phyloP scores from a whole-genome alignment of 1,139 yeast species.

The Blastobotrys capitulatus region DNA sequence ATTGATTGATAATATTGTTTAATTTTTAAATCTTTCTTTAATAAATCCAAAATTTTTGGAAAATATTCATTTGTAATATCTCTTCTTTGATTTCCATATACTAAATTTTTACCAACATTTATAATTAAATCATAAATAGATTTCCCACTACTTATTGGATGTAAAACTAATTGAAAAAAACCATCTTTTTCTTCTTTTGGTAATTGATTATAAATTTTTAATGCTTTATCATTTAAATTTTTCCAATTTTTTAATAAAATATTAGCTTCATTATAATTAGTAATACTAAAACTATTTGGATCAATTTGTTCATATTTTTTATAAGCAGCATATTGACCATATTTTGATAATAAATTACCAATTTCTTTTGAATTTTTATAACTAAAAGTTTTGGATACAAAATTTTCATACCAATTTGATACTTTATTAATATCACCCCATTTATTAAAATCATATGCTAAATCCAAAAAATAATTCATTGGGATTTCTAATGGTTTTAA shows the following conservation, averaged over 20 bases:
- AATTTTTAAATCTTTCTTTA: conserved; percentile 10
- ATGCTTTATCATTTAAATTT: conserved; percentile 13
- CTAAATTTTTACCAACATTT: conserved; percentile 16
- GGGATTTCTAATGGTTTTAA: conserved; percentile 21
- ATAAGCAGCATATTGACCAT: conserved; percentile 18
- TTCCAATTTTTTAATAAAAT: conserved; percentile 14
- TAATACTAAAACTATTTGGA: conserved; percentile 13
- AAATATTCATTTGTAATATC: conserved; percentile 16
- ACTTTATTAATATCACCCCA: conserved; percentile 15
- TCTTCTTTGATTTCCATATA: conserved; percentile 18
- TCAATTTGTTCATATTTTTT: conserved; percentile 20
- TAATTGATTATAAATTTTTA: conserved; percentile 11
- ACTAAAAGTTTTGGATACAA: conserved; percentile 19
- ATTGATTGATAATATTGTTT: conserved; percentile 17
- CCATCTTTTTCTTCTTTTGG: conserved; percentile 11
- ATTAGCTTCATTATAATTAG: conserved; percentile 20
- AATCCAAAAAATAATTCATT: conserved; percentile 17
- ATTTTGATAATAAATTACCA: conserved; percentile 16
- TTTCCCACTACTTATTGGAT: conserved; percentile 18
- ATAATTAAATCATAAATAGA: conserved; percentile 17
- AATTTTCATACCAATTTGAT: conserved; percentile 14
- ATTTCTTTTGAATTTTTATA: conserved; percentile 13
- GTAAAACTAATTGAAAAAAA: conserved; percentile 17
- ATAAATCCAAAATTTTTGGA: conserved; percentile 10
- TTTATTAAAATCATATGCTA: conserved; percentile 19